phyloP scores from a whole-genome alignment of 768 basidiomycete species.

The Russula foetens region DNA sequence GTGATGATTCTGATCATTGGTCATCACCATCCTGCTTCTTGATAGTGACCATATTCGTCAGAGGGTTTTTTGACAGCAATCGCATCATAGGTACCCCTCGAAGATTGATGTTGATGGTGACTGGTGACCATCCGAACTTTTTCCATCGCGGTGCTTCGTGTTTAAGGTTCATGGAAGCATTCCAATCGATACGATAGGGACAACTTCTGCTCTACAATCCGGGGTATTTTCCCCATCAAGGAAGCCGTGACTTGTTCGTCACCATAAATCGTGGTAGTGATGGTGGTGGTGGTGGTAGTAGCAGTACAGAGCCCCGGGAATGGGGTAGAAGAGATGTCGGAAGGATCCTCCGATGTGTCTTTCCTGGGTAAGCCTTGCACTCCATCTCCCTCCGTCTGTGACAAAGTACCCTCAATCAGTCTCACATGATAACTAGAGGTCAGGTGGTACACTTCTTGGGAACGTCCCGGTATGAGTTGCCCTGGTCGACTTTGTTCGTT shows the following conservation, averaged over 20 bases:
- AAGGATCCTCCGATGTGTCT: neutral
- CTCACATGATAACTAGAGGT: neutral
- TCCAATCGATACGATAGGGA: neutral
- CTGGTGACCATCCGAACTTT: neutral
- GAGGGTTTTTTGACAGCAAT: neutral
- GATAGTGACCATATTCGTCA: too few relatives aligned
- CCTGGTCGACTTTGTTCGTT: neutral
- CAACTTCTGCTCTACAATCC: neutral
- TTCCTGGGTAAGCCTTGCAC: neutral
- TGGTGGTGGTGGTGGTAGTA: too few relatives aligned
- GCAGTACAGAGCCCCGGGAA: neutral
- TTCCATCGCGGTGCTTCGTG: neutral
- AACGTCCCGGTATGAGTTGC: neutral
- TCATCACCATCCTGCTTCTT: too few relatives aligned
- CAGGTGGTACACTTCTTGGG: neutral
- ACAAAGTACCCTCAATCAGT: neutral
- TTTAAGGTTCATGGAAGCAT: neutral
- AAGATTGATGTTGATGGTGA: neutral
- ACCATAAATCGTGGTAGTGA: too few relatives aligned
- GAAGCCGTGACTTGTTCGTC: neutral
- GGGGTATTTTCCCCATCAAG: neutral
- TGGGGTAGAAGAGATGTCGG: neutral
- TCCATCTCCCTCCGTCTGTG: neutral
- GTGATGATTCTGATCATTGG: too few relatives aligned
- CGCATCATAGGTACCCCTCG: slow-evolving; percentile 10